Base-by-base conservation (phyloP, 345 rosid genomes). In the Litchi chinensis region DNA sequence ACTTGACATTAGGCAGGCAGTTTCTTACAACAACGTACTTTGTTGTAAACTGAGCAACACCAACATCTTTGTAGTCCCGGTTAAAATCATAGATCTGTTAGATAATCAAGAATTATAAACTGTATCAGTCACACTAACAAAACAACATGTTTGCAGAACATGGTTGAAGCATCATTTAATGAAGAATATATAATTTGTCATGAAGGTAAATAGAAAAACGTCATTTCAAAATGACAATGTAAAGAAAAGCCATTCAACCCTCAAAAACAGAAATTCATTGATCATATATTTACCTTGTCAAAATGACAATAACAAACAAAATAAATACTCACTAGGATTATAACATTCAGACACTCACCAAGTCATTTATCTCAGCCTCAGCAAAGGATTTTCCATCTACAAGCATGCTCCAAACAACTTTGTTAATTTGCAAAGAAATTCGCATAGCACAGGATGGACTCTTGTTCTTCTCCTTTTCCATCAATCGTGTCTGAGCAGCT, bases 381-480 rank as follows among this genome's bases (percentile, higher is more conserved):
- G 99, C 99, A 90, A 96, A 94, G 75, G 98, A 81, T 93, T 96
- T 96, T 65, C 97, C 97, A 85, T 96, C 99, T 73, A 93, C 83
- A 79, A 96, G 97, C 99, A 96, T 96, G 85, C 89, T 89, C 99
- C 99, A 96, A 68, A 94, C 98, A 60, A 96, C 95, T 83, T 93
- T 93, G 66, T 86, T 85, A 65, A 94, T 96, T 88, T 93, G 92
- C 86, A 96, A 84, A 56, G 98, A 93, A 78, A 96, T 91, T 60
- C 95, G 97, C 99, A 96, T 96, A 65, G 99, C 99, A 88, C 86
- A 94, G 24, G 99, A 96, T 67, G 99, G 98, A 74, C 99, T 92
- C 88, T 94, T 96, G 85, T 91, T 96, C 82, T 95, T 95, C 84
- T 96, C 98, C 88, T 96, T 96, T 89, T 93, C 98, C 98, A 84